Evolutionary conservation across 345 rosid species (phyloP), one percentile per base, ranked within the genome.

Genomic region (Punica granatum): DNA sequence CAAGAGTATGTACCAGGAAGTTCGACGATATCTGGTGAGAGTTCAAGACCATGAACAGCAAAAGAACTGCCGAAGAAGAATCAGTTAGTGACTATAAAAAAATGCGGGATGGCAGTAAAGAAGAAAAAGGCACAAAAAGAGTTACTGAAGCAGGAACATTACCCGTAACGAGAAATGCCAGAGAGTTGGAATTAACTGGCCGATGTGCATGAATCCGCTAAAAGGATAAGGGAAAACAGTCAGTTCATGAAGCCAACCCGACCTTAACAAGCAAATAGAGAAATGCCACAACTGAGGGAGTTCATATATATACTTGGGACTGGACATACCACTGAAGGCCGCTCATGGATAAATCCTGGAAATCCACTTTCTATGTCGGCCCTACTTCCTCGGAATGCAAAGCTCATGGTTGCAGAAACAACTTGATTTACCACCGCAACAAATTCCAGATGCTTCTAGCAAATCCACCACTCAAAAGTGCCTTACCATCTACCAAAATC

Each of bases 131-230:
- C 67, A 43, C 61, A 15, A 51, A 70, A 37, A 12, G 62, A 44
- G 60, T 34, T 34, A 37, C 31, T 18, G 23, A 69, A 44, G 53
- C 64, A 60, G 16, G 51, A 75, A 71, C 41, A 54, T 44, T 79
- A 91, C 99, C 95, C 15, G 98, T 89, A 64, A 91, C 89, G n/a
- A 94, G 88, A 82, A 94, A 94, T 67, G 88, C 93, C 60, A 94
- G 80, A 32, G 97, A 89, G 77, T 89, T 91, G 32, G 93, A 82
- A 78, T 85, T 89, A 73, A 89, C 93, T 0, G 96, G 87, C 43
- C 95, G 90, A 64, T 80, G 86, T 65, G 86, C 90, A 81, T 89
- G 98, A 72, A 89, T 79, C 32, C 93, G 92, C 99, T 94, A 83
- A 62, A 41, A 54, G 59, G 43, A 59, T 25, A 19, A n/a, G 61